phyloP scores from a whole-genome alignment of 2,329 filamentous ascomycete species.

The Ophiostoma perfectum region DNA sequence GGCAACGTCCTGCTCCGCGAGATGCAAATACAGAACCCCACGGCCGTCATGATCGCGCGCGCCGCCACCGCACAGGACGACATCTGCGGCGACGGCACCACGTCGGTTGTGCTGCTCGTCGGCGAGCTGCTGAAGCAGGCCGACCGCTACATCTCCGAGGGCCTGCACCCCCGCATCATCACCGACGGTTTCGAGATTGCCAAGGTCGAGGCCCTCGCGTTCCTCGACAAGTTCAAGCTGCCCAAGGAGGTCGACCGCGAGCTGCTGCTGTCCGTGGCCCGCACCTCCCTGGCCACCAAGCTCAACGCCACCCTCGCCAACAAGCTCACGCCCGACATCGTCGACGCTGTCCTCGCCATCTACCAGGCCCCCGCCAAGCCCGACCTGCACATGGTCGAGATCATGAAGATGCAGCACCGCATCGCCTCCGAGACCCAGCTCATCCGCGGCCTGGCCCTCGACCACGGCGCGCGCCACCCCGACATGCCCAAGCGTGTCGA shows the following conservation, averaged over 20 bases:
- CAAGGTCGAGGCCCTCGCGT: constrained; percentile 90
- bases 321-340: constrained; percentile 88
- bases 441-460: constrained; percentile 84
- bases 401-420: constrained; percentile 99
- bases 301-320: constrained; percentile 83
- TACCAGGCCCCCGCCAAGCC: constrained; percentile 86
- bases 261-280: constrained; percentile 84
- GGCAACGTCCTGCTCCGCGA: constrained; percentile 77
- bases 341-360: constrained; percentile 92
- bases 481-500: constrained; percentile 97
- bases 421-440: constrained; percentile 93
- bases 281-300: constrained; percentile 93
- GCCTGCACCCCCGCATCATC: constrained; percentile 92
- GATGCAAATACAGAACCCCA: constrained; percentile 97
- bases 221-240: constrained; percentile 91
- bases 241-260: constrained; percentile 84
- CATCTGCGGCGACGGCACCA: constrained; percentile 96
- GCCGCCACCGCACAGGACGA: constrained; percentile 97
- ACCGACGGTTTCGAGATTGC: constrained; percentile 97
- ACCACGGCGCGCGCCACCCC: constrained; percentile 92
- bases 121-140: constrained; percentile 98
- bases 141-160: constrained; percentile 90
- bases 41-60: constrained; percentile 75
- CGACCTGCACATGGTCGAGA: constrained; percentile 98
- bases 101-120: constrained; percentile 88